Base-by-base conservation (phyloP, 768 basidiomycete genomes). In the Tremella fuciformis region DNA sequence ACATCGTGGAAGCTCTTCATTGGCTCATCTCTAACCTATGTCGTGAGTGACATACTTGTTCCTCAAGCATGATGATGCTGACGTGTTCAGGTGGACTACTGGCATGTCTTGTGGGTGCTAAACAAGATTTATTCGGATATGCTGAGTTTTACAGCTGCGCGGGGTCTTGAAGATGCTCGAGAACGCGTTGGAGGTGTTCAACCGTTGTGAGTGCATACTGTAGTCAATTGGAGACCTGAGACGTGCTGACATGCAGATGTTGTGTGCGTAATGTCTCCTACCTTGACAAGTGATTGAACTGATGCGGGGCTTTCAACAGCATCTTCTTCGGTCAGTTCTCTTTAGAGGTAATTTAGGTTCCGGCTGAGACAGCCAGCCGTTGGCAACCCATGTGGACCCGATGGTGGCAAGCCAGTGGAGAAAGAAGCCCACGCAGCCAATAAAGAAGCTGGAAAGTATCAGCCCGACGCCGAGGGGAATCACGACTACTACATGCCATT, bases 251-350 rank as follows among this genome's bases (percentile, higher is more conserved):
- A 52, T 18, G 11, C 37, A 52, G 51, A 52, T 40, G 51, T 52
- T 34, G 18, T 26, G 51, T 52, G 34, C 6, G 51, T 50, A 21
- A 6, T 29, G 8, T 38, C 6, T 19, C 7, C n/a, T 26, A 8
- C 15, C 24, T 19, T 15, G n/a, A 13, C 29, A 6, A 2, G 26
- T 26, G 16, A 13, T 13, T 48, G 15, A 8, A 8, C 51, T 52
- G 34, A 52, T 34, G 18, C 29, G 34, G 3, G 2, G 29, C n/a
- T 21, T 34, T n/a, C 16, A 34, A 8, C 19, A 52, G 51, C 34
- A 52, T 52, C 34, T 52, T 52, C 26, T 26, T 52, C 38, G 51
- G 51, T 52, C 15, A 18, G 51, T 52, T 11, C 9, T 8, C 4
- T 52, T 29, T 34, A 9, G 15, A 18, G n/a, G n/a, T 18, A 6